Conservation (phyloP, 164 flowering plant species). For the Magnolia officinalis region DNA sequence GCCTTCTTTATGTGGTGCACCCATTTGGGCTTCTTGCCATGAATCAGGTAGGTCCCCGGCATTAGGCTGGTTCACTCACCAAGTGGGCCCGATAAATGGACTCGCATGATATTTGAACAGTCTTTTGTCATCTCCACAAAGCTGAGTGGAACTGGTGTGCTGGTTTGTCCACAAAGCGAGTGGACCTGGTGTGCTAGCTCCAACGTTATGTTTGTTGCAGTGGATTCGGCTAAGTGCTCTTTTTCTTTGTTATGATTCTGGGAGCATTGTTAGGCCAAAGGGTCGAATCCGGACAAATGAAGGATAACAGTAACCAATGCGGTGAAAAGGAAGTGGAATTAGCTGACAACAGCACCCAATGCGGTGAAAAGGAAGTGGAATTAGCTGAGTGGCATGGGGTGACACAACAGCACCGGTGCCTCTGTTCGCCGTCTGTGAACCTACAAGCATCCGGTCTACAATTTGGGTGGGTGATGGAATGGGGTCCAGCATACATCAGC, state of each 20-base stretch:
- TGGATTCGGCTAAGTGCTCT: background rate
- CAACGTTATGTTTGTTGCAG: background rate
- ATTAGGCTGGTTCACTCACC: background rate
- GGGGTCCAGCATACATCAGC: too few species aligned
- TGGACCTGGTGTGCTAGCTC: background rate
- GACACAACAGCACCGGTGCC: too few species aligned
- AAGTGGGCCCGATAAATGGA: background rate
- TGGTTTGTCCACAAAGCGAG: background rate
- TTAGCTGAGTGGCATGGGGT: too few species aligned
- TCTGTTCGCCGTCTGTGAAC: too few species aligned
- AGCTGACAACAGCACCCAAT: too few species aligned
- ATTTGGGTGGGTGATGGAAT: too few species aligned
- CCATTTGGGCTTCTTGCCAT: background rate
- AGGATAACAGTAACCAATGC: background rate
- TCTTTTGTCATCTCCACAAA: too few species aligned
- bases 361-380: too few species aligned
- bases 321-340: too few species aligned
- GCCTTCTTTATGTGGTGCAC: background rate
- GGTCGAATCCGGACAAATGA: background rate
- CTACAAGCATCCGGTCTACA: too few species aligned
- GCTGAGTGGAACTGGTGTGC: background rate
- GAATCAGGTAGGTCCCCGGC: background rate
- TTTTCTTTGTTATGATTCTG: background rate
- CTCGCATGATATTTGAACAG: background rate
- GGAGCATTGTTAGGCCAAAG: background rate